Evolutionary conservation across 2,329 filamentous ascomycete species (phyloP).

Genomic region (Colletotrichum chrysophilum): DNA sequence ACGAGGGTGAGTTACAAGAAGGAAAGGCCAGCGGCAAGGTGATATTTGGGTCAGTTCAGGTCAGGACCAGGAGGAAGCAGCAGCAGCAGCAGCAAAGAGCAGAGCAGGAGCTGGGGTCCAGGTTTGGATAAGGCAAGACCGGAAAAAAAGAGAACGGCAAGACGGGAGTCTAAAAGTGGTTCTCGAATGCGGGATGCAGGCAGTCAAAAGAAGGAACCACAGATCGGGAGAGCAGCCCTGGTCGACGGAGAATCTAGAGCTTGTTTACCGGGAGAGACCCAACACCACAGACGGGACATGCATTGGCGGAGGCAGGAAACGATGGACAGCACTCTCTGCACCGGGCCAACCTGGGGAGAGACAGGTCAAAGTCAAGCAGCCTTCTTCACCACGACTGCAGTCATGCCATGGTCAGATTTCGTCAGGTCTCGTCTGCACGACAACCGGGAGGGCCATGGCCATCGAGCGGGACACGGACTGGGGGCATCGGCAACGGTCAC

Average conservation of each 20-base stretch:
- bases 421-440: not conserved
- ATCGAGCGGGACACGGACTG: not conserved
- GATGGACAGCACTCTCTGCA: not conserved
- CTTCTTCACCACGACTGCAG: not conserved
- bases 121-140: not conserved
- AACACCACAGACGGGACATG: not conserved
- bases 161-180: not conserved
- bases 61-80: not conserved
- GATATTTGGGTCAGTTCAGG: not conserved
- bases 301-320: not conserved
- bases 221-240: not conserved
- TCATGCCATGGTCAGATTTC: not conserved
- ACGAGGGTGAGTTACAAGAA: not conserved
- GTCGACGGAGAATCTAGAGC: not conserved
- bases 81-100: not conserved
- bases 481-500: not conserved
- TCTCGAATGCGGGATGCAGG: not conserved
- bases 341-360: not conserved
- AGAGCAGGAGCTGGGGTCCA: not conserved
- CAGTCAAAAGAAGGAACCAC: not conserved
- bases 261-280: slow-evolving; percentile 1
- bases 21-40: not conserved
- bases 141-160: not conserved
- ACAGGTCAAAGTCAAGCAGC: not conserved
- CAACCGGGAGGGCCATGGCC: not conserved